Conservation (phyloP, 2,329 filamentous ascomycete species). For the Ilyonectria robusta region DNA sequence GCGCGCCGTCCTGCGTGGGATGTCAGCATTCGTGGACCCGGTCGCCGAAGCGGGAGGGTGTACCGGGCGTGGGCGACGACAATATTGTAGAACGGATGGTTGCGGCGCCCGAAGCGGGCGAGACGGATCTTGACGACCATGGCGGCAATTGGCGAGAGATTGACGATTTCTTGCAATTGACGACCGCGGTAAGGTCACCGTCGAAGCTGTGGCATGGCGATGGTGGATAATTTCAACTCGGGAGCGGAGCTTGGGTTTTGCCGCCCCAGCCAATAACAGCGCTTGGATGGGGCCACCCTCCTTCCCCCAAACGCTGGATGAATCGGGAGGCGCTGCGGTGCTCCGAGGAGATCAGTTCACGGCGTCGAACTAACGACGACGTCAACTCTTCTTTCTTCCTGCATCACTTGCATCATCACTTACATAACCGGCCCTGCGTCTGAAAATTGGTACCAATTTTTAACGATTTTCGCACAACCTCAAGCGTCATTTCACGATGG, state of each 20-base stretch:
- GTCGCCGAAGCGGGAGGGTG: constrained; percentile 41
- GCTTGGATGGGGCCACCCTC: neutral
- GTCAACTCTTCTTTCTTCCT: neutral
- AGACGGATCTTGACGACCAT: constrained; percentile 97
- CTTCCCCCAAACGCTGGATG: constrained; percentile 2
- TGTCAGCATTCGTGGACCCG: constrained; percentile 6
- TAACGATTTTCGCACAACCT: neutral
- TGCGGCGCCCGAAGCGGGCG: constrained; percentile 90
- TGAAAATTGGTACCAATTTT: neutral
- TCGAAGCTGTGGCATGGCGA: constrained; percentile 30
- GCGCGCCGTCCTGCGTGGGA: constrained; percentile 79
- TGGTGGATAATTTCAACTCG: constrained; percentile 50
- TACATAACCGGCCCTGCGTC: neutral
- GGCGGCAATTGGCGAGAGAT: constrained; percentile 32
- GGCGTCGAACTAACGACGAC: neutral
- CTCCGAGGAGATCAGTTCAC: constrained; percentile 26
- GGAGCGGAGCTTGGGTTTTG: constrained; percentile 53
- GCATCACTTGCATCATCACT: neutral
- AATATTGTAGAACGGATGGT: constrained; percentile 97
- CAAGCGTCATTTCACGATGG: constrained; percentile 43
- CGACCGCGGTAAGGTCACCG: constrained; percentile 28
- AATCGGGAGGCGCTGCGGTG: constrained; percentile 3
- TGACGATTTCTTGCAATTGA: constrained; percentile 27
- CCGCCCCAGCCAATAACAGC: constrained; percentile 51
- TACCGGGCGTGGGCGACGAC: constrained; percentile 94